Conservation (phyloP, 495 filamentous ascomycete species). For the Sordaria brevicollis region DNA sequence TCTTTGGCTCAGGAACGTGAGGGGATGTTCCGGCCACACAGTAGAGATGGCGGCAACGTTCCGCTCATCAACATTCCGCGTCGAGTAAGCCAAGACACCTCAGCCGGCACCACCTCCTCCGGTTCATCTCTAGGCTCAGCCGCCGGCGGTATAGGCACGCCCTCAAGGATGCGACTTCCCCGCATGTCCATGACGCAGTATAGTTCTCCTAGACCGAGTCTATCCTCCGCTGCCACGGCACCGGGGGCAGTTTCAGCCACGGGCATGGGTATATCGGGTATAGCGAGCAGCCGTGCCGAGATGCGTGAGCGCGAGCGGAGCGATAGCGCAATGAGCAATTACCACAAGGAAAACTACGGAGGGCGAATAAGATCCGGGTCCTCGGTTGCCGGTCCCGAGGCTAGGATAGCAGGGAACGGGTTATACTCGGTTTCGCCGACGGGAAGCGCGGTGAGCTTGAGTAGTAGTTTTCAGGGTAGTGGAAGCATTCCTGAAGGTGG, state of each 20-base stretch:
- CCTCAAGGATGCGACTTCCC: constrained; percentile 24
- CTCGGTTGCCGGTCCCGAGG: constrained; percentile 2
- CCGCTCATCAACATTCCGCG: constrained; percentile 28
- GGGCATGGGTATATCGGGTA: not conserved
- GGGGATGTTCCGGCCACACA: constrained; percentile 32
- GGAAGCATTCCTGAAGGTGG: not conserved
- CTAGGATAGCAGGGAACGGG: not conserved
- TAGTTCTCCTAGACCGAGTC: constrained; percentile 17
- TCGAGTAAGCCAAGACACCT: constrained; percentile 25
- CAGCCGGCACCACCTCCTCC: not conserved
- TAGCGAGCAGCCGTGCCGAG: not conserved
- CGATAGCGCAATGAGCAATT: constrained; percentile 14
- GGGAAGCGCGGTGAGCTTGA: constrained; percentile 2
- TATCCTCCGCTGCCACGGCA: constrained; percentile 11
- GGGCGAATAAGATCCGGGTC: constrained; percentile 9
- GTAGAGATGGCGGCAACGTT: constrained; percentile 33
- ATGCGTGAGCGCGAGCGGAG: constrained; percentile 4
- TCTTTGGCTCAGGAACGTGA: constrained; percentile 32
- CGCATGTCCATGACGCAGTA: constrained; percentile 24
- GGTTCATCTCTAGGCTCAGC: constrained; percentile 9
- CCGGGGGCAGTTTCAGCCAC: constrained; percentile 1
- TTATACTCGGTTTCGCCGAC: constrained; percentile 10
- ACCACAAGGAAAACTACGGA: constrained; percentile 18
- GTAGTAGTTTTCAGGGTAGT: not conserved
- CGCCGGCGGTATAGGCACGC: not conserved